Percentiles rank a stretch among this genome's conserved stretches.
Conservation (phyloP, 306 rosid genomes). For the Senna tora region DNA sequence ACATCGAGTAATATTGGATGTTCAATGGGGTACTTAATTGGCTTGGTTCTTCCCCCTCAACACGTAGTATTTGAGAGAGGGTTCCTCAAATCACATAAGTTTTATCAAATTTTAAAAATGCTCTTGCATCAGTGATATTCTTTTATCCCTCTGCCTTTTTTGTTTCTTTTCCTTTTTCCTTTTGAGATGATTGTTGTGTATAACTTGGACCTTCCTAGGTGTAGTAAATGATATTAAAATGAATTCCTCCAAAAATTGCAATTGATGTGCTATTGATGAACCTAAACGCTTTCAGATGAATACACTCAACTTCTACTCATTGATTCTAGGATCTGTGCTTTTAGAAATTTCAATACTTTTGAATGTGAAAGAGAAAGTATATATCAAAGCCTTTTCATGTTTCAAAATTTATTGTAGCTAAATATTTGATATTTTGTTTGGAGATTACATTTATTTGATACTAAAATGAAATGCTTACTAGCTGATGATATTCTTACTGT, state of each 20-base stretch:
- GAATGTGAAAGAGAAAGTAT: neutral
- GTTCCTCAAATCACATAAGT: too few species aligned
- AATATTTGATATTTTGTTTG: neutral
- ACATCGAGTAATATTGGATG: too few species aligned
- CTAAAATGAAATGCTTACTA: neutral
- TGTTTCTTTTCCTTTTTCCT: neutral
- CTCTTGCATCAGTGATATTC: neutral
- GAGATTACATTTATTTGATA: neutral
- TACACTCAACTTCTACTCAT: neutral
- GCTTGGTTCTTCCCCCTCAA: too few species aligned
- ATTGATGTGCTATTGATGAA: neutral
- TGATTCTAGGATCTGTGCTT: slow-evolving; percentile 5
- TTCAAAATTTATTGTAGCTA: neutral
- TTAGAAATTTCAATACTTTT: neutral
- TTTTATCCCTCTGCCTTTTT: neutral
- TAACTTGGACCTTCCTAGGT: neutral
- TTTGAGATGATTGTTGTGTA: neutral
- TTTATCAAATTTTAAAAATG: too few species aligned
- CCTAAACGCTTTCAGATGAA: neutral
- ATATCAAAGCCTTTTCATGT: neutral
- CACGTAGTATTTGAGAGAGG: too few species aligned
- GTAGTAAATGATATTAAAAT: neutral
- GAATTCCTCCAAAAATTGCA: neutral
- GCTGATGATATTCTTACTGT: neutral
- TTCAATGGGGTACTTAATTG: too few species aligned